Percentiles rank a stretch among this genome's conserved stretches.
Conservation (phyloP, 345 rosid genomes). For the Eucalyptus urophylla region DNA sequence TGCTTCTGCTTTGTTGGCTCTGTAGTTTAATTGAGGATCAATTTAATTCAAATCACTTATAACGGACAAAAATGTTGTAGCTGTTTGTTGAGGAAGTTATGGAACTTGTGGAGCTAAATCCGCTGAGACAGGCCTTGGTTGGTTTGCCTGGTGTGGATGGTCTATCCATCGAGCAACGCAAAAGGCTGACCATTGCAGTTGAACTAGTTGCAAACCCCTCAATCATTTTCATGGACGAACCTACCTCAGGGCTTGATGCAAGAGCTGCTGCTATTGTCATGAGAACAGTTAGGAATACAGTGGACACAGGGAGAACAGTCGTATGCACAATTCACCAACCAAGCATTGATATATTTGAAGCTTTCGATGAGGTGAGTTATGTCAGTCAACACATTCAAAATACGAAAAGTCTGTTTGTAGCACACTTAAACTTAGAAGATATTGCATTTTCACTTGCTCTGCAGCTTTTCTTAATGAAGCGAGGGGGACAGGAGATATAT, state of each 20-base stretch:
- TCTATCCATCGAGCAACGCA: not conserved
- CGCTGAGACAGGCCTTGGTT: not conserved
- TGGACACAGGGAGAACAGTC: not conserved
- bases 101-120: not conserved
- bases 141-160: not conserved
- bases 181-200: not conserved
- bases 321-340: not conserved
- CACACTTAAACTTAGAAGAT: not conserved
- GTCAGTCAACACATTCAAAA: not conserved
- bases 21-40: not conserved
- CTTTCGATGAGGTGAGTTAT: not conserved
- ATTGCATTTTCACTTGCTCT: not conserved
- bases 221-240: not conserved
- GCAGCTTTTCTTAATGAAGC: slow-evolving; percentile 32
- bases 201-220: not conserved
- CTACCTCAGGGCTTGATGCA: not conserved
- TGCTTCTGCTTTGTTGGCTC: not conserved
- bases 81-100: not conserved
- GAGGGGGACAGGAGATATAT: slow-evolving; percentile 42
- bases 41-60: no score
- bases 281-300: not conserved
- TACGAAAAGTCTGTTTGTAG: not conserved
- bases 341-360: not conserved
- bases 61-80: not conserved
- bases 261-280: not conserved